Percentiles rank a stretch among this genome's conserved stretches.
Evolutionary conservation across 352 stramenopile genomes (phyloP).

Genomic region (Pythium aphanidermatum): DNA sequence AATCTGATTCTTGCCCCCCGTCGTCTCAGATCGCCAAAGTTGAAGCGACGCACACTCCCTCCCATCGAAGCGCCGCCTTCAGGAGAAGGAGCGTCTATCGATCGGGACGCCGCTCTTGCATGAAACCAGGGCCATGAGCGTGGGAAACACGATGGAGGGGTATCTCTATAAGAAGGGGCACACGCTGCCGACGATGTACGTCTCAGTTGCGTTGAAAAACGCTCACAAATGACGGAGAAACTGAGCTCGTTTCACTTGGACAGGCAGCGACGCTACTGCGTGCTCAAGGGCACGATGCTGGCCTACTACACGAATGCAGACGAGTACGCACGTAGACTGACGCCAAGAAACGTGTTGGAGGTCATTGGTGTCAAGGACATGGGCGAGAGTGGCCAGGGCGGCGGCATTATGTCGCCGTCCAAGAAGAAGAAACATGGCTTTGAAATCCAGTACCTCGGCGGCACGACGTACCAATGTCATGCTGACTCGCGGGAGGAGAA

Average conservation of each 20-base stretch:
- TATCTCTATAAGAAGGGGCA: conserved; percentile 44
- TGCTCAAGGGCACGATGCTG: conserved; percentile 77
- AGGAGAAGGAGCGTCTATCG: no score
- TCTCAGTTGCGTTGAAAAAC: neutral
- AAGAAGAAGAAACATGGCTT: conserved; percentile 30
- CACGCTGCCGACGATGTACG: conserved; percentile 43
- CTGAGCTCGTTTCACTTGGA: neutral
- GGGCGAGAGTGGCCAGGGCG: conserved; percentile 9
- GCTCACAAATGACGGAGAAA: neutral
- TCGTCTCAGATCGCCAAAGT: no score
- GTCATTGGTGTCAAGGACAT: conserved; percentile 40
- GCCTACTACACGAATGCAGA: conserved; percentile 48
- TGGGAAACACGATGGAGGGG: conserved; percentile 26
- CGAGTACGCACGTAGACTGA: conserved; percentile 33
- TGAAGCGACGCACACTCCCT: no score
- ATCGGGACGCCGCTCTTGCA: no score
- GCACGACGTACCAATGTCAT: conserved; percentile 46
- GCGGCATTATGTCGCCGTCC: conserved; percentile 11
- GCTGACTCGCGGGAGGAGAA: conserved; percentile 53
- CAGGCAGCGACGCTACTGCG: conserved; percentile 67
- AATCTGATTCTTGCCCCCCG: no score
- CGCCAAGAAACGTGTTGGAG: conserved; percentile 56
- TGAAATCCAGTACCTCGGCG: conserved; percentile 31
- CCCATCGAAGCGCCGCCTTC: no score
- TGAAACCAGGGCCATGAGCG: conserved; percentile 7